A percentile compares a stretch with the other conserved stretches of the same genome.
Conservation (phyloP, 2,329 filamentous ascomycete species). For the Chaetomiaceae sp. region DNA sequence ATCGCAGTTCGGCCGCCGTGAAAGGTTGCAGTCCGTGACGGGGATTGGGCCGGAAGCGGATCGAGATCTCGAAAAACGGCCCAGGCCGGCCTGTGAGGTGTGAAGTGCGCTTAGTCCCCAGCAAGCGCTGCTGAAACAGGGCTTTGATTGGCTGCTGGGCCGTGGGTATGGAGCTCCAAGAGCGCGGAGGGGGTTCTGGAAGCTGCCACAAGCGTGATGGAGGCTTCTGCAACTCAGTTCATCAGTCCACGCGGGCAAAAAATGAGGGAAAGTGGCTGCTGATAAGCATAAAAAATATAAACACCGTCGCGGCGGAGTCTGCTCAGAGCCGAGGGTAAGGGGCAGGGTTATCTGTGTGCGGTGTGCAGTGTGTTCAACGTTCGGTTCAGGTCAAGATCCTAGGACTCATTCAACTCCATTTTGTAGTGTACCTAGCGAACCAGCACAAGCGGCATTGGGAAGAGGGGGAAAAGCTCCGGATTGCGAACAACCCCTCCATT, state of each 20-base stretch:
- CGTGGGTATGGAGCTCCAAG: background rate
- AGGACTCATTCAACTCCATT: background rate
- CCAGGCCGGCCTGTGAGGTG: conserved; percentile 2
- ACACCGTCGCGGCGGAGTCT: too few relatives aligned
- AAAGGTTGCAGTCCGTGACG: background rate
- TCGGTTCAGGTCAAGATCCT: too few relatives aligned
- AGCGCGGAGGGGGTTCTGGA: background rate
- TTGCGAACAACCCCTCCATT: background rate
- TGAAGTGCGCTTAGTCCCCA: background rate
- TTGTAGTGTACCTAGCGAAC: background rate
- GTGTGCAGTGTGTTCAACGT: too few relatives aligned
- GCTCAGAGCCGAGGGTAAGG: too few relatives aligned
- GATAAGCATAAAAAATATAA: too few relatives aligned
- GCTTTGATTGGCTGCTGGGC: conserved; percentile 3
- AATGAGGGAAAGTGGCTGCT: too few relatives aligned
- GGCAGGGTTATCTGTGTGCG: too few relatives aligned
- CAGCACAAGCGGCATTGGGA: too few relatives aligned
- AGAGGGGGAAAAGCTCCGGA: conserved; percentile 2
- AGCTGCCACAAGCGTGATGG: too few relatives aligned
- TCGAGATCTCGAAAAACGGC: conserved; percentile 14
- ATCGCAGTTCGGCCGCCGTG: too few relatives aligned
- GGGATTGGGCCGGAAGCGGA: conserved; percentile 17
- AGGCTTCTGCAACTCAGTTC: too few relatives aligned
- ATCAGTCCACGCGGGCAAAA: too few relatives aligned
- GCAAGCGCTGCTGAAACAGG: background rate